A percentile compares a stretch with the other conserved stretches of the same genome.
phyloP scores from a whole-genome alignment of 2,329 filamentous ascomycete species.

The Lecanicillium sp. region DNA sequence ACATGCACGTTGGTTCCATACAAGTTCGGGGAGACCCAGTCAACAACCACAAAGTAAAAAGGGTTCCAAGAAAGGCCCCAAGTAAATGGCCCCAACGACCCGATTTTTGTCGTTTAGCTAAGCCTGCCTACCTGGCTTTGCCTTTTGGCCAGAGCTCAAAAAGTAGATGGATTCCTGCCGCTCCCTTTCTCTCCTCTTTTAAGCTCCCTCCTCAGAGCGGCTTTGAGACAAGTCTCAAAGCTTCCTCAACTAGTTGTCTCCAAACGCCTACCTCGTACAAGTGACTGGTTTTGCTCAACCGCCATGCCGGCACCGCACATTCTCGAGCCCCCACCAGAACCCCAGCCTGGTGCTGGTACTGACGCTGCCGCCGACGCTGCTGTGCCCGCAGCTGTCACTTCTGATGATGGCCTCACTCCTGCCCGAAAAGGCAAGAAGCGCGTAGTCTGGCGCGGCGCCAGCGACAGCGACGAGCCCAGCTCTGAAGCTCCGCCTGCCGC shows the following conservation, averaged over 20 bases:
- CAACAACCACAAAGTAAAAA: no score
- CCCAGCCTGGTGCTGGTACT: constrained; percentile 7
- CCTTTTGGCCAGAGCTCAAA: no score
- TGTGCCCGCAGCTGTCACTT: neutral
- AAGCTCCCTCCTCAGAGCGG: constrained; percentile 1
- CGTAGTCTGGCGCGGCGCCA: constrained; percentile 29
- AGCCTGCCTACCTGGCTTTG: constrained; percentile 1
- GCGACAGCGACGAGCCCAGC: constrained; percentile 12
- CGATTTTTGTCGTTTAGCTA: constrained; percentile 8
- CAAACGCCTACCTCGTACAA: constrained; percentile 2
- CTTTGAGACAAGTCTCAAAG: constrained; percentile 6
- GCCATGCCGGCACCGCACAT: constrained; percentile 5
- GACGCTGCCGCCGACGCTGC: no score
- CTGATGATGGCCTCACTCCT: constrained; percentile 22
- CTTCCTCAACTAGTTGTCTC: neutral
- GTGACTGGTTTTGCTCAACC: constrained; percentile 5
- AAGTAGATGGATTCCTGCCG: neutral
- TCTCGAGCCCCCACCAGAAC: neutral
- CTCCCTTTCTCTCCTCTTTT: neutral
- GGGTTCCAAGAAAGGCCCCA: no score
- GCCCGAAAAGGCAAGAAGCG: constrained; percentile 31
- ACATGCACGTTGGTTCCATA: no score
- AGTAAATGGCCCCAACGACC: neutral
- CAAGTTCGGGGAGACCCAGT: no score
- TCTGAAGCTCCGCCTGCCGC: no score